phyloP scores from a whole-genome alignment of 2,329 filamentous ascomycete genomes.

The Fusarium temperatum region DNA sequence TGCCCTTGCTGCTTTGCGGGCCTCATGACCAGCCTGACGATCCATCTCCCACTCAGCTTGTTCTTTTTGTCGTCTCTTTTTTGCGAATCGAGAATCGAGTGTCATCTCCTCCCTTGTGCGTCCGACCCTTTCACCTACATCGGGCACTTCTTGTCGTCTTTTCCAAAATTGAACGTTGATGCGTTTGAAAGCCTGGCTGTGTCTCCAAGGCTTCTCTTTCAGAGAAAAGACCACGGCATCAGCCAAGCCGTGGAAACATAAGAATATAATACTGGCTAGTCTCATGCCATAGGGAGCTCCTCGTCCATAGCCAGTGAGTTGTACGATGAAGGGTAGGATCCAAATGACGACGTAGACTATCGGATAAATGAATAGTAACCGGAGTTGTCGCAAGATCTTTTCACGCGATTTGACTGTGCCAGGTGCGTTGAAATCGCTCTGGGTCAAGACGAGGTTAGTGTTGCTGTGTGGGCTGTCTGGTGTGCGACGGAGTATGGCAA shows the following conservation, averaged over 20 bases:
- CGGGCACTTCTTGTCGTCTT: not conserved
- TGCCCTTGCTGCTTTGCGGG: constrained; percentile 14
- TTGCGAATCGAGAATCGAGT: constrained; percentile 59
- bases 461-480: constrained; percentile 29
- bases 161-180: constrained; percentile 27
- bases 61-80: constrained; percentile 59
- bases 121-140: constrained; percentile 46
- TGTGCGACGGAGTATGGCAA: constrained; percentile 34
- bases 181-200: constrained; percentile 20
- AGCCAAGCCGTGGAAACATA: constrained; percentile 72
- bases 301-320: constrained; percentile 56
- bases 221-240: constrained; percentile 74
- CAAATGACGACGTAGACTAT: constrained; percentile 76
- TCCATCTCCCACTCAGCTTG: constrained; percentile 47
- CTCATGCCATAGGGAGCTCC: constrained; percentile 65
- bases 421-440: constrained; percentile 33
- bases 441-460: constrained; percentile 18
- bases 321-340: constrained; percentile 74
- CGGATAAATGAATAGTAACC: constrained; percentile 80
- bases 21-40: not conserved
- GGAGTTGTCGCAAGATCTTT: constrained; percentile 72
- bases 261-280: constrained; percentile 63
- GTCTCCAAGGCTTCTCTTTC: constrained; percentile 75
- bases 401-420: constrained; percentile 55
- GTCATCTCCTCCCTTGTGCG: constrained; percentile 63